Conservation (phyloP, 352 stramenopile species). For the Globisporangium takayamanum region DNA sequence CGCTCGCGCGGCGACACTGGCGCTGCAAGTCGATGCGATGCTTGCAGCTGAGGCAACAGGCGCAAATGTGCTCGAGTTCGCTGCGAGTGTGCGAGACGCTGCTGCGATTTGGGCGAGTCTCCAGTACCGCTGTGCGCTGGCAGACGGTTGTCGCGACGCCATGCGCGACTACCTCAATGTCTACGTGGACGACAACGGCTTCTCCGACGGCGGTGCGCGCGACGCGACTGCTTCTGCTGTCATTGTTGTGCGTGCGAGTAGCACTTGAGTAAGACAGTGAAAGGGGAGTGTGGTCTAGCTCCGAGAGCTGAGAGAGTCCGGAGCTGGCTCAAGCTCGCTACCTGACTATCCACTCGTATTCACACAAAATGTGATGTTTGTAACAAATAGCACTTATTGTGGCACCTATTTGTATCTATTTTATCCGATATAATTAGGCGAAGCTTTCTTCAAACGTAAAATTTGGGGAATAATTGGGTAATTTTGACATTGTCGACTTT, state of each 20-base stretch:
- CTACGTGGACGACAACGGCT: slow-evolving; percentile 55
- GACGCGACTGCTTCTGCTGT: slow-evolving; percentile 13
- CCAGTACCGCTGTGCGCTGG: slow-evolving; percentile 30
- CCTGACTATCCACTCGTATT: no score
- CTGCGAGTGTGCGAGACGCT: slow-evolving; percentile 15
- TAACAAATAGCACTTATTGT: no score
- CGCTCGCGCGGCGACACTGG: not conserved
- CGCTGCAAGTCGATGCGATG: not conserved
- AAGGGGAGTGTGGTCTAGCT: no score
- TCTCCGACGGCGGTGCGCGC: slow-evolving; percentile 27
- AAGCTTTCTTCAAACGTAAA: no score
- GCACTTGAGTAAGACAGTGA: not conserved
- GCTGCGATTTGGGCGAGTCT: slow-evolving; percentile 22
- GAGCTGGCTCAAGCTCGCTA: no score
- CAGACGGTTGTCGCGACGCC: slow-evolving; percentile 21
- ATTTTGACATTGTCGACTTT: no score
- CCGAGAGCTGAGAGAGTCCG: no score
- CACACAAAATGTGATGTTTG: no score
- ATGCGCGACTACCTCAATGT: slow-evolving; percentile 31
- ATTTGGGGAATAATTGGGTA: no score
- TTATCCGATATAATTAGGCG: no score
- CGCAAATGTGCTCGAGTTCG: slow-evolving; percentile 24
- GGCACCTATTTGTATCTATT: no score
- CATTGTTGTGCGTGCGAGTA: slow-evolving; percentile 4
- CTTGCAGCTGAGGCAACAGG: not conserved